These are phyloP conservation scores for Epichloe hybrida DNA, from an alignment of 2,329 filamentous ascomycete genomes.

Conservation along the genomic window DNA sequence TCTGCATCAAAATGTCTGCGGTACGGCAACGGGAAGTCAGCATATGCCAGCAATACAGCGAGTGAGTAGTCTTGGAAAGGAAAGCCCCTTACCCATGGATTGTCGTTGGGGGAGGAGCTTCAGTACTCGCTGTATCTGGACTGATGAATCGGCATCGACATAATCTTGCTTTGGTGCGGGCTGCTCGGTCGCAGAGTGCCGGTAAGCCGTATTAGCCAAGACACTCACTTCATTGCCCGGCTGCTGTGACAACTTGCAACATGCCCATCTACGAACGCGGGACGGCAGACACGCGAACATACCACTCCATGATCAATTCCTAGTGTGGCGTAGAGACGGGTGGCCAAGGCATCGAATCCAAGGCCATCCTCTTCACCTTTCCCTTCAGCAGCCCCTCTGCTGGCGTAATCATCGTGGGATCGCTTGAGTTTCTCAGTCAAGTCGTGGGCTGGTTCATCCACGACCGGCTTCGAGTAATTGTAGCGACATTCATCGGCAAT, in stretches of 20 bases:
- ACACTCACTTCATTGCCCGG: neutral
- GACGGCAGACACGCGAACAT: neutral
- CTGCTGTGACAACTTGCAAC: no score
- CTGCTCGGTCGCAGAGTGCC: constrained; percentile 6
- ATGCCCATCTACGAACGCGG: neutral
- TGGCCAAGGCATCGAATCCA: constrained; percentile 11
- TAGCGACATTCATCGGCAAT: constrained; percentile 17
- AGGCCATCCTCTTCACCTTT: constrained; percentile 1
- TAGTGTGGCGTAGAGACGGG: constrained; percentile 11
- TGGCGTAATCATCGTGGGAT: constrained; percentile 1
- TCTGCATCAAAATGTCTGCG: constrained; percentile 16
- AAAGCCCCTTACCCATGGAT: constrained; percentile 12
- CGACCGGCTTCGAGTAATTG: constrained; percentile 6
- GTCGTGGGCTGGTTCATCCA: constrained; percentile 1
- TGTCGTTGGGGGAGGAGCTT: constrained; percentile 12
- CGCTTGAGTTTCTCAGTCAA: constrained; percentile 3
- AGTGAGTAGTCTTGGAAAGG: neutral
- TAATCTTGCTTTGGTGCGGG: constrained; percentile 8
- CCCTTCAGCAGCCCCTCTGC: neutral
- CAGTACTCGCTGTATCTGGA: constrained; percentile 13
- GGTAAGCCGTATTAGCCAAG: neutral
- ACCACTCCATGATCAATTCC: constrained; percentile 9
- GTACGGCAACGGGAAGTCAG: neutral
- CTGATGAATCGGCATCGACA: constrained; percentile 9
- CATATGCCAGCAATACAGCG: neutral